phyloP scores from a whole-genome alignment of 2,329 filamentous ascomycete species.

The Apiospora marii region DNA sequence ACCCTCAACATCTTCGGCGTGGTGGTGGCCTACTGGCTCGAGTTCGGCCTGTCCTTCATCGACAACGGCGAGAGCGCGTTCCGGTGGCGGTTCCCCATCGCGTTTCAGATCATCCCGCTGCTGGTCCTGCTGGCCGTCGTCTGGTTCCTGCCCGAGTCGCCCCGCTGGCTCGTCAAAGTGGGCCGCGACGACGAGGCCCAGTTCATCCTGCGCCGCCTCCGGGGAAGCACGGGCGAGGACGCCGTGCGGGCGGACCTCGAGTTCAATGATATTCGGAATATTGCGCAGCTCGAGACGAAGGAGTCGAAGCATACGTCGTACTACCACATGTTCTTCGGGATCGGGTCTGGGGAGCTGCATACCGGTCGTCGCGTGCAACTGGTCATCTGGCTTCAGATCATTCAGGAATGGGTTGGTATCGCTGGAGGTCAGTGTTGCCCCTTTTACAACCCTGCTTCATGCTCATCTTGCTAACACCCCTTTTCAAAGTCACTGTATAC shows the following conservation, averaged over 20 bases:
- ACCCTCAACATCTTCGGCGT: conserved; percentile 78
- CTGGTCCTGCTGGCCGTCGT: conserved; percentile 62
- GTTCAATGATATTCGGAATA: conserved; percentile 72
- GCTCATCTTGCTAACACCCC: background rate
- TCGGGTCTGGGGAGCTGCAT: conserved; percentile 70
- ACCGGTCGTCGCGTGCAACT: conserved; percentile 73
- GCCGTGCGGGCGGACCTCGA: conserved; percentile 65
- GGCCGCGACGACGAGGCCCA: conserved; percentile 72
- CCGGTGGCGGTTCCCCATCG: conserved; percentile 73
- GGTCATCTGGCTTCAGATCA: conserved; percentile 75
- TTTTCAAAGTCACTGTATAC: conserved; percentile 48
- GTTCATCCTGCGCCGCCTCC: conserved; percentile 69
- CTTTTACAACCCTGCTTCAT: too few relatives aligned
- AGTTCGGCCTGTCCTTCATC: conserved; percentile 67
- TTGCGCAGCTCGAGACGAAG: conserved; percentile 69
- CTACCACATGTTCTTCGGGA: conserved; percentile 71
- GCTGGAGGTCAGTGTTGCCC: conserved; percentile 51
- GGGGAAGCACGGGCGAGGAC: conserved; percentile 64
- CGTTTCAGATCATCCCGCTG: conserved; percentile 73
- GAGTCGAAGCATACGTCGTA: conserved; percentile 66
- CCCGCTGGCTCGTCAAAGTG: conserved; percentile 71
- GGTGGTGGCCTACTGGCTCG: conserved; percentile 68
- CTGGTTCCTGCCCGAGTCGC: conserved; percentile 76
- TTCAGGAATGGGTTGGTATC: conserved; percentile 76
- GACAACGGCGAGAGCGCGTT: conserved; percentile 64